A percentile compares a stretch with the other conserved stretches of the same genome.
phyloP scores from a whole-genome alignment of 2,329 filamentous ascomycete genomes.

The Botryosphaeria dothidea region DNA sequence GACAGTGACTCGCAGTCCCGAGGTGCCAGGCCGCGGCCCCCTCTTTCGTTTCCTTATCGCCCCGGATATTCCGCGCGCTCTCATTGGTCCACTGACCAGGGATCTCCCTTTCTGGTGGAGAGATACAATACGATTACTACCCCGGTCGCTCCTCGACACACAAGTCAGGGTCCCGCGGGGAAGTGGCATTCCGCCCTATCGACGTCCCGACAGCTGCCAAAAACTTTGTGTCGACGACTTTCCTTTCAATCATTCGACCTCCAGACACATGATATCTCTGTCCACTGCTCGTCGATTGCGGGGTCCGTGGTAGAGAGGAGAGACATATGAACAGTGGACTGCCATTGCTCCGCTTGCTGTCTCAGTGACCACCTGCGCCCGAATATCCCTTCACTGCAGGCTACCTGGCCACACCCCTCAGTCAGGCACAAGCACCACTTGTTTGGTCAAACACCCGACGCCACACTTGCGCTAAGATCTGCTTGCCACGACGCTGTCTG shows the following conservation, averaged over 20 bases:
- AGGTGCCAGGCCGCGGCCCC: background rate
- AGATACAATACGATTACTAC: background rate
- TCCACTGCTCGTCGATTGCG: background rate
- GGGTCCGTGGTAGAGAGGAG: background rate
- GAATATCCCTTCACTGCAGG: background rate
- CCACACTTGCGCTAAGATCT: background rate
- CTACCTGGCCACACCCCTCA: background rate
- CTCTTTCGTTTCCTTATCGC: background rate
- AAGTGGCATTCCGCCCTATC: background rate
- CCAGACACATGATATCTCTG: background rate
- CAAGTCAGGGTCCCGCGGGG: background rate
- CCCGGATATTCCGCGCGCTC: background rate
- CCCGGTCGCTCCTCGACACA: background rate
- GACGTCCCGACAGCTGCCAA: background rate
- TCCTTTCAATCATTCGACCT: background rate
- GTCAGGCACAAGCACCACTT: background rate
- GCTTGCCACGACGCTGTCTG: background rate
- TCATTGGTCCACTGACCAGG: background rate
- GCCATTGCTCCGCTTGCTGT: background rate
- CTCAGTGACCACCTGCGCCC: background rate
- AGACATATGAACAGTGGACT: background rate
- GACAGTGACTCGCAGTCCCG: background rate
- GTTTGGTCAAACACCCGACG: background rate
- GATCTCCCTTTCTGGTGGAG: background rate
- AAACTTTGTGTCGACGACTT: background rate